A percentile compares a stretch with the other conserved stretches of the same genome.
These are phyloP conservation scores for Spathaspora sp. DNA, from an alignment of 1,139 yeast genomes.

Conservation along the genomic window DNA sequence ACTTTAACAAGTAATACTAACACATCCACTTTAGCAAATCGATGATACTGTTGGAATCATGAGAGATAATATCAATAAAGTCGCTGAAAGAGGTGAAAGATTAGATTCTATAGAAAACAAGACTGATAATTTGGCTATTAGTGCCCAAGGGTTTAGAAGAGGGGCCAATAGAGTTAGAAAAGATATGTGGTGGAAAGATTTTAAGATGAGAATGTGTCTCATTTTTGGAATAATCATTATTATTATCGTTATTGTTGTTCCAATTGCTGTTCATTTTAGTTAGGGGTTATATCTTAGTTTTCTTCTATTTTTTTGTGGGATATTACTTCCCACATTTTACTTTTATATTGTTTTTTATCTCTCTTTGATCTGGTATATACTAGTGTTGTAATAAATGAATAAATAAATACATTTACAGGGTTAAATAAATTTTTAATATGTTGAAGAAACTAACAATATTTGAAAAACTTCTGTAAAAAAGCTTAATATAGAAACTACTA, in stretches of 20 bases:
- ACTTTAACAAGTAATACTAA: constrained; percentile 15
- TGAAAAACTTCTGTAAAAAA: too few relatives aligned
- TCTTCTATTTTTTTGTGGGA: background rate
- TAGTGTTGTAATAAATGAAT: constrained; percentile 1
- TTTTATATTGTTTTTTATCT: background rate
- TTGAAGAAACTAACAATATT: too few relatives aligned
- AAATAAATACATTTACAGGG: background rate
- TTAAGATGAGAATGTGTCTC: constrained; percentile 94
- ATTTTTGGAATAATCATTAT: constrained; percentile 78
- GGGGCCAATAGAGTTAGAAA: constrained; percentile 98
- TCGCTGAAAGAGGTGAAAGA: constrained; percentile 92
- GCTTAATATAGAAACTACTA: too few relatives aligned
- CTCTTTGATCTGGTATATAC: background rate
- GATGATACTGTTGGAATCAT: constrained; percentile 97
- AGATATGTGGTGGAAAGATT: constrained; percentile 99
- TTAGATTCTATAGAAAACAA: constrained; percentile 90
- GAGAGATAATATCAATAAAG: constrained; percentile 96
- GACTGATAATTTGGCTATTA: constrained; percentile 88
- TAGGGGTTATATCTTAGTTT: constrained; percentile 17
- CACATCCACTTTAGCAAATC: constrained; percentile 56
- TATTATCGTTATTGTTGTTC: constrained; percentile 87
- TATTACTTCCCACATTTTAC: background rate
- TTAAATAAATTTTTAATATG: background rate
- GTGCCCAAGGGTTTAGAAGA: constrained; percentile 94
- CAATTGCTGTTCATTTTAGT: constrained; percentile 86